phyloP scores from a whole-genome alignment of 1,139 yeast genomes.

The Geotrichum siamense region DNA sequence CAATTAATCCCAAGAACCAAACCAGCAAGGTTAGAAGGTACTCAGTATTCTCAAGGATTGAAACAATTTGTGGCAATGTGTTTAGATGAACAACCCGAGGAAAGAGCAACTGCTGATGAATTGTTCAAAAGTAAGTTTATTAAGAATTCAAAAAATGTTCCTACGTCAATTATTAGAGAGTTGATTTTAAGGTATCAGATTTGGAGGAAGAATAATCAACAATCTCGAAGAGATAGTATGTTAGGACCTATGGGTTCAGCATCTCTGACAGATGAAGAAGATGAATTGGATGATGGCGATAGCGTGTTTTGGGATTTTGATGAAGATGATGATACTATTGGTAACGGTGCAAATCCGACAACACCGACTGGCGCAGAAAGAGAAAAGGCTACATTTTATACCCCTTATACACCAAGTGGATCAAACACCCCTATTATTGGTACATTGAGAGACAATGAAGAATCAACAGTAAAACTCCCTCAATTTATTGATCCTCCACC shows the following conservation, averaged over 20 bases:
- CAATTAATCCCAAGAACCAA: slow-evolving; percentile 85
- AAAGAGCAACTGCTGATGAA: slow-evolving; percentile 83
- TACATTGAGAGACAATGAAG: background rate
- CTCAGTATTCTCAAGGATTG: slow-evolving; percentile 63
- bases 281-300: slow-evolving; percentile 37
- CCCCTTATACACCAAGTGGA: slow-evolving; percentile 1
- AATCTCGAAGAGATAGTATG: slow-evolving; percentile 28
- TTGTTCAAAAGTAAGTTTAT: slow-evolving; percentile 67
- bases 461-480: background rate
- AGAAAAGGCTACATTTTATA: background rate
- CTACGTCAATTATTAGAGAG: slow-evolving; percentile 61
- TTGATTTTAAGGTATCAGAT: slow-evolving; percentile 66
- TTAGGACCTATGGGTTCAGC: slow-evolving; percentile 22
- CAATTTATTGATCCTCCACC: background rate
- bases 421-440: slow-evolving; percentile 1
- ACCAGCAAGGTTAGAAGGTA: slow-evolving; percentile 90
- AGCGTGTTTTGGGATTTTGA: slow-evolving; percentile 88
- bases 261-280: slow-evolving; percentile 22
- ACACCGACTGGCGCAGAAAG: slow-evolving; percentile 18
- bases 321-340: slow-evolving; percentile 25
- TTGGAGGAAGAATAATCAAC: slow-evolving; percentile 45
- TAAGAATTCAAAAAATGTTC: slow-evolving; percentile 49
- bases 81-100: slow-evolving; percentile 86
- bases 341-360: slow-evolving; percentile 39
- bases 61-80: slow-evolving; percentile 90